Conservation (phyloP, 768 basidiomycete genomes). For the Suillus hirtellus region DNA sequence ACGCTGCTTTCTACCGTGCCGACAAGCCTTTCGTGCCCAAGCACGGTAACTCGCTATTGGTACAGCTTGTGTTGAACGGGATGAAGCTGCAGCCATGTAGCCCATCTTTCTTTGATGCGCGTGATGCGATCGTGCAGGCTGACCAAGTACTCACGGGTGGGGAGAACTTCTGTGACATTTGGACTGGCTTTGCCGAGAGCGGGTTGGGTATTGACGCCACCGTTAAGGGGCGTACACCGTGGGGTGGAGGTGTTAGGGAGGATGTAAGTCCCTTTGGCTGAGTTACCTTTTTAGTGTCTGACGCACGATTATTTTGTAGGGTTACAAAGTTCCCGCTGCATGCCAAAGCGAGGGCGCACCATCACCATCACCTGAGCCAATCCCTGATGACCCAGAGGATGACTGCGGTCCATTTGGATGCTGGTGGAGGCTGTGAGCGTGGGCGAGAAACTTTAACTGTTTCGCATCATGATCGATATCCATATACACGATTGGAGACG, state of each 20-base stretch:
- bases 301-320: constrained; percentile 29
- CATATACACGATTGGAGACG: constrained; percentile 4
- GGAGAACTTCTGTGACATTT: constrained; percentile 87
- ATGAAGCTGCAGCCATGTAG: constrained; percentile 97
- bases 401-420: constrained; percentile 26
- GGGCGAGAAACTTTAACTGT: background rate
- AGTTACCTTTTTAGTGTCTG: background rate
- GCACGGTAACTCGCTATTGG: constrained; percentile 85
- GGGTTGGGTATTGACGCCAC: constrained; percentile 80
- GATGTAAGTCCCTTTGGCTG: constrained; percentile 44
- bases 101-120: constrained; percentile 87
- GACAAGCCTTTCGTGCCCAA: constrained; percentile 71
- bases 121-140: constrained; percentile 88
- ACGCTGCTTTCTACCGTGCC: constrained; percentile 67
- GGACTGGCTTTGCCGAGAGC: constrained; percentile 79
- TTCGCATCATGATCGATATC: background rate
- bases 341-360: constrained; percentile 35
- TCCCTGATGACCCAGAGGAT: constrained; percentile 36
- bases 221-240: constrained; percentile 78
- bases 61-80: constrained; percentile 84
- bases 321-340: constrained; percentile 39
- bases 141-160: constrained; percentile 89
- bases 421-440: constrained; percentile 24
- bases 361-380: constrained; percentile 27
- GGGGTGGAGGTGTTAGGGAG: constrained; percentile 87